Evolutionary conservation across 805 yeast genomes (phyloP).

Genomic region (Candida golubevii): DNA sequence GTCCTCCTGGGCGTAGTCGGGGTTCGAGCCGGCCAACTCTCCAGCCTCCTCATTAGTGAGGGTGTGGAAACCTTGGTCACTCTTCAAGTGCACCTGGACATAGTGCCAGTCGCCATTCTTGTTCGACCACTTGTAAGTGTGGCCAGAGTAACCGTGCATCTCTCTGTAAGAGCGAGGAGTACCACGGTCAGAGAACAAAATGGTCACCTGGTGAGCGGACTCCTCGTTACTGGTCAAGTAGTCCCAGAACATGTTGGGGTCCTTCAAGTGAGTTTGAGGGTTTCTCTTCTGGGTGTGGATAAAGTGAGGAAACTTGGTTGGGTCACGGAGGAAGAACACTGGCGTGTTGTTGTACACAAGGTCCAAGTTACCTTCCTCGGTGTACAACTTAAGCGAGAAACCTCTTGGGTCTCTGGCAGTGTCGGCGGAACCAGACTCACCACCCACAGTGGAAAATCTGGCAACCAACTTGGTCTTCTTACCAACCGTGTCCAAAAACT

Average conservation of each 20-base stretch:
- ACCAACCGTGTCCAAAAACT: constrained; percentile 27
- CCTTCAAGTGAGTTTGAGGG: constrained; percentile 75
- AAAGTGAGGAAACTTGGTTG: constrained; percentile 80
- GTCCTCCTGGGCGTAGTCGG: constrained; percentile 79
- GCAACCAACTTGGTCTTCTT: constrained; percentile 43
- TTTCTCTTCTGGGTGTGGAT: constrained; percentile 87
- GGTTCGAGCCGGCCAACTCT: constrained; percentile 66
- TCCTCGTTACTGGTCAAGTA: constrained; percentile 71
- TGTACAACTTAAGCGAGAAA: constrained; percentile 72
- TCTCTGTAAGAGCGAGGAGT: constrained; percentile 71
- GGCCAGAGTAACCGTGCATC: constrained; percentile 85
- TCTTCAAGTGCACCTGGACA: constrained; percentile 70
- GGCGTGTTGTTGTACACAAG: constrained; percentile 87
- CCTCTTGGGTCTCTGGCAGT: constrained; percentile 89
- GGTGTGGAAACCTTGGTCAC: constrained; percentile 58
- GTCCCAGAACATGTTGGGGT: constrained; percentile 83
- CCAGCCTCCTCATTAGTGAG: constrained; percentile 65
- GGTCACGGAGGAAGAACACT: constrained; percentile 79
- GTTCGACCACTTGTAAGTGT: constrained; percentile 77
- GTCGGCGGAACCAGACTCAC: constrained; percentile 78
- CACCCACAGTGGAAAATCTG: constrained; percentile 85
- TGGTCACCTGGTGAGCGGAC: constrained; percentile 69
- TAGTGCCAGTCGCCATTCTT: constrained; percentile 71
- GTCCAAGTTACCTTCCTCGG: constrained; percentile 82
- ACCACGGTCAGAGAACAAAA: constrained; percentile 76